These are phyloP conservation scores for Fusarium solani-melongenae DNA, from an alignment of 2,329 filamentous ascomycete genomes.

Conservation along the genomic window DNA sequence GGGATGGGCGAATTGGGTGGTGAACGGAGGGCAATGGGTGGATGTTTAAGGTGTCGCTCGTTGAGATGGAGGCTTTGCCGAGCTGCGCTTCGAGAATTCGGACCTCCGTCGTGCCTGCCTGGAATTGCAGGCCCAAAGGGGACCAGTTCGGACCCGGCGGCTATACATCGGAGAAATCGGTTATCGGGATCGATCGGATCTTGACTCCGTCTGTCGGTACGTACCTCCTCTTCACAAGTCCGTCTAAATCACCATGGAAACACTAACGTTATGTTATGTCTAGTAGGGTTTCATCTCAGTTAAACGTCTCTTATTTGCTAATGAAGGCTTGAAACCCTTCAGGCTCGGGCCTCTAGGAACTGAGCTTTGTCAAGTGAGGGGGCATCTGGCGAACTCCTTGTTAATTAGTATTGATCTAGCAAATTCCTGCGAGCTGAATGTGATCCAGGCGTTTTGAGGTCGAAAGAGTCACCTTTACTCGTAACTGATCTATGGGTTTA, in stretches of 20 bases:
- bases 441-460: neutral
- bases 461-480: neutral
- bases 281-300: neutral
- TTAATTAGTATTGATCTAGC: neutral
- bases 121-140: conserved; percentile 48
- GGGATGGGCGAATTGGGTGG: conserved; percentile 44
- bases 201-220: neutral
- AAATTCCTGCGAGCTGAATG: too few species aligned
- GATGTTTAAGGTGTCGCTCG: conserved; percentile 39
- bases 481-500: neutral
- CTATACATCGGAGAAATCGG: conserved; percentile 43
- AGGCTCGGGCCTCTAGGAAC: too few species aligned
- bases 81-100: conserved; percentile 45
- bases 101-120: conserved; percentile 42
- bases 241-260: neutral
- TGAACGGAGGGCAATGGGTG: conserved; percentile 44
- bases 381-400: neutral
- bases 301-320: neutral
- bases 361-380: neutral
- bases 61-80: conserved; percentile 43
- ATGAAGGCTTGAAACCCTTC: too few species aligned
- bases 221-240: neutral
- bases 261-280: too few species aligned
- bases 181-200: conserved; percentile 42
- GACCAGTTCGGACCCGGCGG: conserved; percentile 29